These are phyloP conservation scores for Aciculoconidium aculeatum DNA, from an alignment of 805 yeast species.

Conservation along the genomic window DNA sequence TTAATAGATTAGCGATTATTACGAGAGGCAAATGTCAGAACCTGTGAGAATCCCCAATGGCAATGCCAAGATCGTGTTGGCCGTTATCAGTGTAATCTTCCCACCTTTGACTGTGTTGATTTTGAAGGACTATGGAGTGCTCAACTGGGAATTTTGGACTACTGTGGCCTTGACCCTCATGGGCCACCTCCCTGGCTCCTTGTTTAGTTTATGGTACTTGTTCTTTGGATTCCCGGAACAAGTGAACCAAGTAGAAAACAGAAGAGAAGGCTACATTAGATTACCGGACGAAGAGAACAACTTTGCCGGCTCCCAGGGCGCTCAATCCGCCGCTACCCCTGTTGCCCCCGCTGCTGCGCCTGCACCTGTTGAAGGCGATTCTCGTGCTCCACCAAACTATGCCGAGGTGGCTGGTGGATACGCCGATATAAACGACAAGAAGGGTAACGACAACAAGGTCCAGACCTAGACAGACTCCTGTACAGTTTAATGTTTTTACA, in stretches of 20 bases:
- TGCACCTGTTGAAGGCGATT: conserved; percentile 1
- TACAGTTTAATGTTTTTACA: too few relatives aligned
- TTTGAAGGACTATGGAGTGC: conserved; percentile 22
- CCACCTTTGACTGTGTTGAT: conserved; percentile 37
- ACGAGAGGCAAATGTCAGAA: conserved; percentile 1
- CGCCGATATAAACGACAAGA: conserved; percentile 9
- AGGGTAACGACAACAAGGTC: conserved; percentile 26
- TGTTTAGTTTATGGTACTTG: conserved; percentile 24
- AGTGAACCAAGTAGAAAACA: conserved; percentile 1
- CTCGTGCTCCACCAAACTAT: conserved; percentile 18
- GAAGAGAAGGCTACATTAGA: conserved; percentile 16
- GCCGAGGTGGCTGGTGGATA: conserved; percentile 18
- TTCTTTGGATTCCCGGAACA: conserved; percentile 6
- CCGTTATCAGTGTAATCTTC: conserved; percentile 25
- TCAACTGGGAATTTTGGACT: conserved; percentile 30
- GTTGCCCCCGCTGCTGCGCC: background rate
- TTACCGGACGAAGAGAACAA: conserved; percentile 15
- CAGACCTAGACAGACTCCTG: conserved; percentile 22
- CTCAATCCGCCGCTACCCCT: background rate
- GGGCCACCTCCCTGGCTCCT: conserved; percentile 29
- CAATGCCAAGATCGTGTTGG: conserved; percentile 8
- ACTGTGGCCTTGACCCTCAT: conserved; percentile 25
- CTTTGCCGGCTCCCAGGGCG: background rate
- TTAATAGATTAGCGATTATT: background rate
- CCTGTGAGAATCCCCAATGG: conserved; percentile 4